Evolutionary conservation across 2,329 filamentous ascomycete species (phyloP).

Genomic region (Tolypocladium endophyticum): DNA sequence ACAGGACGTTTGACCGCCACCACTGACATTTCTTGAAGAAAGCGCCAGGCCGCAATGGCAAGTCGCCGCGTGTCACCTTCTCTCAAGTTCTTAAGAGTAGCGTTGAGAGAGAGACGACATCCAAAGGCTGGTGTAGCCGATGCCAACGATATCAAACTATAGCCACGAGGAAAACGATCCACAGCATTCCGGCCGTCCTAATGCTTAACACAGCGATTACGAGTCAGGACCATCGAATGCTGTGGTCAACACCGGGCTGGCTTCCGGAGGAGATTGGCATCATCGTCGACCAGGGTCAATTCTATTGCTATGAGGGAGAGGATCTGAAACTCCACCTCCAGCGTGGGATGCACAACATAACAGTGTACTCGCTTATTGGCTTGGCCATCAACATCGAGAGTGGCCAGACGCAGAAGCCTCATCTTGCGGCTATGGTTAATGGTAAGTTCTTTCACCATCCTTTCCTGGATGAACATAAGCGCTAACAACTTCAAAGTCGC

Average conservation of each 20-base stretch:
- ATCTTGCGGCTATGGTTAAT: slow-evolving; percentile 86
- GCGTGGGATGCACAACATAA: slow-evolving; percentile 67
- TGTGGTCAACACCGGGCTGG: slow-evolving; percentile 88
- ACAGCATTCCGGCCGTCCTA: slow-evolving; percentile 72
- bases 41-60: slow-evolving; percentile 34
- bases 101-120: slow-evolving; percentile 79
- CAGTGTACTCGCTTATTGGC: slow-evolving; percentile 85
- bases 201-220: slow-evolving; percentile 76
- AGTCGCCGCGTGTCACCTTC: slow-evolving; percentile 55
- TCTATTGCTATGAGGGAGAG: slow-evolving; percentile 90
- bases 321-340: slow-evolving; percentile 74
- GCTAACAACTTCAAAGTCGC: slow-evolving; percentile 36
- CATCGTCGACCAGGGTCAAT: slow-evolving; percentile 80
- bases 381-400: slow-evolving; percentile 84
- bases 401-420: slow-evolving; percentile 74
- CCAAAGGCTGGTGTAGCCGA: slow-evolving; percentile 84
- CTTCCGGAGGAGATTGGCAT: slow-evolving; percentile 90
- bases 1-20: background rate
- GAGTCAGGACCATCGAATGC: slow-evolving; percentile 59
- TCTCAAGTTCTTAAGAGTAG: slow-evolving; percentile 88
- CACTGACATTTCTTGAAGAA: slow-evolving; percentile 24
- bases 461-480: background rate
- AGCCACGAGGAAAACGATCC: slow-evolving; percentile 73
- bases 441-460: slow-evolving; percentile 32
- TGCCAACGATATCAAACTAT: slow-evolving; percentile 88